Percentiles rank a stretch among this genome's conserved stretches.
Conservation (phyloP, 805 yeast genomes). For the Pichia ethanolica region DNA sequence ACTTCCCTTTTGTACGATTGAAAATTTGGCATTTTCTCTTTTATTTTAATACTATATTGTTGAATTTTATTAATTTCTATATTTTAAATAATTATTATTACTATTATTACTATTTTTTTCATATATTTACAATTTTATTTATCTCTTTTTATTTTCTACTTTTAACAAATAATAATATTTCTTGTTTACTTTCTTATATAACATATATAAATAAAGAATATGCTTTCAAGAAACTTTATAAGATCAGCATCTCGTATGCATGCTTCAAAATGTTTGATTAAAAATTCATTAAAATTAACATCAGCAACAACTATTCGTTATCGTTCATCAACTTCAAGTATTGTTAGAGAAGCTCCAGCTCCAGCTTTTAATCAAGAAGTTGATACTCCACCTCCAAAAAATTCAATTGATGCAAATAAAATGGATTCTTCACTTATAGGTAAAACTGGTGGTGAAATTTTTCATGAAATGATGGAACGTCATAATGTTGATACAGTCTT, state of each 20-base stretch:
- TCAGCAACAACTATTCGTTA: not conserved
- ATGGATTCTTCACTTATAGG: conserved; percentile 87
- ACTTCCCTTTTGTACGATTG: too few relatives aligned
- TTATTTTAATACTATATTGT: too few relatives aligned
- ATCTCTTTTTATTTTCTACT: not conserved
- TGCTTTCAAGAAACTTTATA: conserved; percentile 5
- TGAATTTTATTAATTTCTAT: too few relatives aligned
- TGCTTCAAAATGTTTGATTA: not conserved
- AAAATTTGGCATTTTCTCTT: too few relatives aligned
- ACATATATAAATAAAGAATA: not conserved
- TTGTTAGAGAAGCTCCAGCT: conserved; percentile 15
- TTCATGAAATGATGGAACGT: conserved; percentile 97
- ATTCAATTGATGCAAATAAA: conserved; percentile 10
- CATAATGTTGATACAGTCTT: conserved; percentile 93
- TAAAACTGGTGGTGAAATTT: conserved; percentile 95
- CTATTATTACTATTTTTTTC: too few relatives aligned
- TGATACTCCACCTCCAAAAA: conserved; percentile 17
- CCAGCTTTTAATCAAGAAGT: conserved; percentile 16
- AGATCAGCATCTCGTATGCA: conserved; percentile 7
- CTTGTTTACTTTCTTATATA: not conserved
- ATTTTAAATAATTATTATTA: too few relatives aligned
- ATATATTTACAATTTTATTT: too few relatives aligned
- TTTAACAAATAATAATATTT: too few relatives aligned
- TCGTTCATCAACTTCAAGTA: conserved; percentile 6
- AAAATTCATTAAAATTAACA: not conserved